Percentiles rank a stretch among this genome's conserved stretches.
phyloP scores from a whole-genome alignment of 23 red algal genomes.

The Gracilaria caudata region DNA sequence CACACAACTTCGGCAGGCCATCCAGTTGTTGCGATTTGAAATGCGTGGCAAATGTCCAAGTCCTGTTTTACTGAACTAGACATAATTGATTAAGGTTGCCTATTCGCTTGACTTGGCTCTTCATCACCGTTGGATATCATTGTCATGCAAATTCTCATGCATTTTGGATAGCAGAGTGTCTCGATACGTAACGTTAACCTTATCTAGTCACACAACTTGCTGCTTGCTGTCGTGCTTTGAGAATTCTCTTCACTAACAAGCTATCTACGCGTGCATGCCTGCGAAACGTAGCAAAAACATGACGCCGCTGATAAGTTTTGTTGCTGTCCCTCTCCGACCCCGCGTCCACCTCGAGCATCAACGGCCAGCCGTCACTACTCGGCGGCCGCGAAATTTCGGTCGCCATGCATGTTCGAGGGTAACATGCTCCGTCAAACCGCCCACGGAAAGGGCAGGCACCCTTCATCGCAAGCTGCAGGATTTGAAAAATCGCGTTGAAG shows the following conservation, averaged over 20 bases:
- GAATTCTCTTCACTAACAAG: no score
- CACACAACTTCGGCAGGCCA: background rate
- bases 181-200: background rate
- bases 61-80: background rate
- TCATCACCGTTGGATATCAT: background rate
- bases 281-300: background rate
- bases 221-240: no score
- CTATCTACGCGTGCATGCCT: no score
- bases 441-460: conserved; percentile 1
- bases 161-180: background rate
- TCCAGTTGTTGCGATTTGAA: background rate
- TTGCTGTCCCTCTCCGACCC: background rate
- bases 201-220: no score
- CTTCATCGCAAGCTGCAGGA: conserved; percentile 36
- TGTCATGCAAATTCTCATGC: background rate
- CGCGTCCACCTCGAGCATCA: background rate
- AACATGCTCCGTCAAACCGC: conserved; percentile 9
- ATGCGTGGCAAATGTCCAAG: background rate
- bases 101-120: background rate
- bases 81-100: background rate
- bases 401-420: no score
- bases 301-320: background rate
- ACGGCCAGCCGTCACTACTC: background rate
- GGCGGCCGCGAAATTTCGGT: background rate
- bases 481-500: conserved; percentile 26